phyloP scores from a whole-genome alignment of 305 asterid genomes.

The Nicotiana rustica region DNA sequence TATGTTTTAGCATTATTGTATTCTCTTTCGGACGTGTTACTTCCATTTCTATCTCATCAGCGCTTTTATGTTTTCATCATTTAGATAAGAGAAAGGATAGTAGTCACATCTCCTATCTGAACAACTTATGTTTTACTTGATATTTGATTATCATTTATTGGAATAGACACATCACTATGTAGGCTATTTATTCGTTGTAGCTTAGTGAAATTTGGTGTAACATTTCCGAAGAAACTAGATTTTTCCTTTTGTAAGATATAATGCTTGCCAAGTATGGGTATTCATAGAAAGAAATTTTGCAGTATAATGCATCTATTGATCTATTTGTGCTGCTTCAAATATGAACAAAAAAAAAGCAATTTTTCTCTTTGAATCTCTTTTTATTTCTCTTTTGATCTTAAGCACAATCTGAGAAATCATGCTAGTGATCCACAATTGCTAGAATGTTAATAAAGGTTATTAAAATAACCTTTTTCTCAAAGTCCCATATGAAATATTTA shows the following conservation, averaged over 20 bases:
- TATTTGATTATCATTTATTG: neutral
- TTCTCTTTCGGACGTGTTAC: neutral
- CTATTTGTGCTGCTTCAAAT: constrained; percentile 12
- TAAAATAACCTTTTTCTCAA: constrained; percentile 7
- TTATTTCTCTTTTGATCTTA: neutral
- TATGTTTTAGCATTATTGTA: neutral
- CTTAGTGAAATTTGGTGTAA: neutral
- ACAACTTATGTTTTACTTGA: neutral
- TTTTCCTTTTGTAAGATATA: neutral
- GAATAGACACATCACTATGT: neutral
- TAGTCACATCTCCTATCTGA: constrained; percentile 13
- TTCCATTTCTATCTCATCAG: neutral
- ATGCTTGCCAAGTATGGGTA: neutral
- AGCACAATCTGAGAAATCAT: constrained; percentile 17
- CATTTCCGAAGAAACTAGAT: neutral
- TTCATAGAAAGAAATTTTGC: neutral
- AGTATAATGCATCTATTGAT: constrained; percentile 7
- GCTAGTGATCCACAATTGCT: constrained; percentile 24
- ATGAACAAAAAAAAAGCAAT: neutral
- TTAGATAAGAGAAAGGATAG: neutral
- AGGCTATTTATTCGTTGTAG: neutral
- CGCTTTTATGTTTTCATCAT: neutral
- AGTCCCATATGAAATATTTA: neutral
- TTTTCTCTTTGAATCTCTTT: neutral
- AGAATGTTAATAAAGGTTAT: constrained; percentile 16